Percentiles rank a stretch among this genome's conserved stretches.
These are phyloP conservation scores for Erythrophleum ivorense DNA, from an alignment of 331 rosid genomes.

Conservation along the genomic window DNA sequence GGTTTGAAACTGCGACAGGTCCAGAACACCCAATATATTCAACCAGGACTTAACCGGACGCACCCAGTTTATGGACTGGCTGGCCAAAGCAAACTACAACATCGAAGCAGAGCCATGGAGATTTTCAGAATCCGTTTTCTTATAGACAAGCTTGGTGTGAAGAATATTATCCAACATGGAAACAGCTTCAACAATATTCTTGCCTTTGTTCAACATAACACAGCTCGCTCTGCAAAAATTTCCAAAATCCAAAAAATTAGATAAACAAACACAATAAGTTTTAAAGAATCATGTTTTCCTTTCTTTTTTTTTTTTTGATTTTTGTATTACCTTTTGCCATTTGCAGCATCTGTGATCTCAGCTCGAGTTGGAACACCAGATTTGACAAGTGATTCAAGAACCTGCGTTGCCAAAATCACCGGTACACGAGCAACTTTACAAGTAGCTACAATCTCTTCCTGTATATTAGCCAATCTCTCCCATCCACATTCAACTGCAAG, in stretches of 20 bases:
- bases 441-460: slow-evolving; percentile 24
- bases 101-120: too few species aligned
- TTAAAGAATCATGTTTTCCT: too few species aligned
- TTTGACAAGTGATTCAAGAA: slow-evolving; percentile 21
- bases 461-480: slow-evolving; percentile 13
- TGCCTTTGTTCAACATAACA: slow-evolving; percentile 27
- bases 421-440: slow-evolving; percentile 18
- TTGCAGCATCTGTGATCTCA: slow-evolving; percentile 21
- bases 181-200: slow-evolving; percentile 7
- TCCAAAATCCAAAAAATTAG: background rate
- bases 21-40: too few species aligned
- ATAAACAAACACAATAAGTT: background rate
- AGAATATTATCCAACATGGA: slow-evolving; percentile 1
- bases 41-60: too few species aligned
- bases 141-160: too few species aligned
- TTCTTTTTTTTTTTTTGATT: too few species aligned
- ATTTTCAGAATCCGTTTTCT: too few species aligned
- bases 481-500: slow-evolving; percentile 32
- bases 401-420: slow-evolving; percentile 30
- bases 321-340: too few species aligned
- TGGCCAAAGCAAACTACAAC: too few species aligned
- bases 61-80: too few species aligned
- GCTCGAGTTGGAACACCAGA: slow-evolving; percentile 20
- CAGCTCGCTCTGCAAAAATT: slow-evolving; percentile 9
- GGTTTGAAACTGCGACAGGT: too few species aligned